Base-by-base conservation (phyloP, 257 asterid genomes). In the Gentiana dahurica region DNA sequence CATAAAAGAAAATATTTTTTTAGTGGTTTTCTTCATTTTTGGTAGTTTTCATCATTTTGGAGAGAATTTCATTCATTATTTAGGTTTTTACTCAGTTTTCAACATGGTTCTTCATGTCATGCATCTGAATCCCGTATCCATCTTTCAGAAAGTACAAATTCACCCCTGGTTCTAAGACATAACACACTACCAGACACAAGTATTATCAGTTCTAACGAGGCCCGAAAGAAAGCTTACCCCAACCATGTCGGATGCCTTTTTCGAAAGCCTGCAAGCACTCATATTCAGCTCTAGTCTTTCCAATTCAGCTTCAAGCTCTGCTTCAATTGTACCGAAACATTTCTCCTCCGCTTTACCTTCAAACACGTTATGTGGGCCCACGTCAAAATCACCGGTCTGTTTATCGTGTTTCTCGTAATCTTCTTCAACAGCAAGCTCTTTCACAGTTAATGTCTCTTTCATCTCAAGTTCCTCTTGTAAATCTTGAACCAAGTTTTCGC, bases 231-330 rank as follows among this genome's bases (percentile, higher is more conserved):
- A 59, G 58, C 71, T 65, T 77, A 91, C 98, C 97, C 75, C 81
- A 15, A 62, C 71, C 51, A 67, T 54, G 51, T 73, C 61, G 54
- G 80, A 67, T 12, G 72, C 57, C 61, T 77, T 81, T 47, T 70
- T 71, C 54, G 70, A 77, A 78, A 84, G 62, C 47, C 69, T 78
- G 60, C 80, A 56, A 0, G 90, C 74, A 54, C 62, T 77, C 60
- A 87, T 79, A 68, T 66, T 87, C 15, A 81, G 68, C 71, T 82
- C 95, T 79, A 91, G 65, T 73, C 79, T 88, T 77, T 87, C 86
- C 64, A 87, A 71, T 71, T 91, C 98, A 8, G 93, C 97, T 79
- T 85, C 94, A 65, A 91, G 98, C 84, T 87, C 98, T 44, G 95
- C 95, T 83, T 85, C 98, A 56, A 91, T 87, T 69, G 69, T 73